A percentile compares a stretch with the other conserved stretches of the same genome.
Conservation (phyloP, 768 basidiomycete genomes). For the Amanita rubescens region DNA sequence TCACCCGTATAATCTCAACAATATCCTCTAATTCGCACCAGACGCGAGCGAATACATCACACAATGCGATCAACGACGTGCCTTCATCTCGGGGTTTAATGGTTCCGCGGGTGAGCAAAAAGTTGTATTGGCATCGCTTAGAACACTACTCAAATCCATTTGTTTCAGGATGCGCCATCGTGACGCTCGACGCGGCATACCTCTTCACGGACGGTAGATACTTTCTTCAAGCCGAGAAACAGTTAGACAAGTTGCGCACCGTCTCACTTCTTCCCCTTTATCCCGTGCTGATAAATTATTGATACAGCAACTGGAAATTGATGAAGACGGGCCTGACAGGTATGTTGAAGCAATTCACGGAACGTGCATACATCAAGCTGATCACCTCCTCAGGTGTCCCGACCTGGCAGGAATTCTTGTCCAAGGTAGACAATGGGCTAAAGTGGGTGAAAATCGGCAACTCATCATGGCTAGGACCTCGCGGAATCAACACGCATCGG, state of each 20-base stretch:
- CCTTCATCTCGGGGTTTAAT: slow-evolving; percentile 88
- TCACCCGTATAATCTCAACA: neutral
- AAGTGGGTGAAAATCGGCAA: no score
- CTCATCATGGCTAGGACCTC: slow-evolving; percentile 41
- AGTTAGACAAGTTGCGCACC: slow-evolving; percentile 66
- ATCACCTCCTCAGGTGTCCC: slow-evolving; percentile 55
- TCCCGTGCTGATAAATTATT: slow-evolving; percentile 1
- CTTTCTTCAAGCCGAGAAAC: slow-evolving; percentile 85
- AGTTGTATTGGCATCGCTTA: neutral
- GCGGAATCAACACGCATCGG: slow-evolving; percentile 61
- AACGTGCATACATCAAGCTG: neutral
- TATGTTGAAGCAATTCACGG: slow-evolving; percentile 14
- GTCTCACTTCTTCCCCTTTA: neutral
- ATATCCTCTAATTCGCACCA: slow-evolving; percentile 20
- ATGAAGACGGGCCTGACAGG: slow-evolving; percentile 91
- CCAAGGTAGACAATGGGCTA: slow-evolving; percentile 40
- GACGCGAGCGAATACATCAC: slow-evolving; percentile 90
- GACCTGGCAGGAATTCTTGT: slow-evolving; percentile 83
- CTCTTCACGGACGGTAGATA: slow-evolving; percentile 97
- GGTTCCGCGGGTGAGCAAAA: slow-evolving; percentile 75
- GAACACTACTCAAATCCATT: neutral
- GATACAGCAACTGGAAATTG: slow-evolving; percentile 75
- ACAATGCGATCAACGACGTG: slow-evolving; percentile 74
- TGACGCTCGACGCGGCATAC: slow-evolving; percentile 39
- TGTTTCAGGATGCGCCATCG: slow-evolving; percentile 13